phyloP scores from a whole-genome alignment of 1,284 basidiomycete species.

The Puccinia coronata region DNA sequence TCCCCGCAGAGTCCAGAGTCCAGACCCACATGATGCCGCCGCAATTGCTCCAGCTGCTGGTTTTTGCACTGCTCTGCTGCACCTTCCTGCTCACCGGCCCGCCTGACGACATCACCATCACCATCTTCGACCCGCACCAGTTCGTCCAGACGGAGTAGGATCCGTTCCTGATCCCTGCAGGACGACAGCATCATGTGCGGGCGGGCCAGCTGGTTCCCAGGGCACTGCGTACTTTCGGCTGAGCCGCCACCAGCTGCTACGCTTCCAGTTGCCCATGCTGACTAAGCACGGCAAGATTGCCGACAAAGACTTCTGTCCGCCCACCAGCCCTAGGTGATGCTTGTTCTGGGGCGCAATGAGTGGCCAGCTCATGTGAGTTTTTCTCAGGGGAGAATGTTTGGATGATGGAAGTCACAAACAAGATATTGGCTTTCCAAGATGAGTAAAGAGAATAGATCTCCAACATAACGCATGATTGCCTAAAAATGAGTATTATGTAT shows the following conservation, averaged over 20 bases:
- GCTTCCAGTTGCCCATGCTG: slow-evolving; percentile 6
- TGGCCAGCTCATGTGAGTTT: too few relatives aligned
- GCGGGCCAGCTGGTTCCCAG: background rate
- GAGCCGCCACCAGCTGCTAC: slow-evolving; percentile 17
- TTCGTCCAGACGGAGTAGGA: slow-evolving; percentile 5
- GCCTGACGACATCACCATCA: background rate
- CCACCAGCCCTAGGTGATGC: slow-evolving; percentile 31
- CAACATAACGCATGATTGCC: too few relatives aligned
- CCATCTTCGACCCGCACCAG: background rate
- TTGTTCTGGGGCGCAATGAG: too few relatives aligned
- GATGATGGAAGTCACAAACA: too few relatives aligned
- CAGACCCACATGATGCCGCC: slow-evolving; percentile 7
- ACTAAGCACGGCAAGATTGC: background rate
- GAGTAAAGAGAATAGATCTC: too few relatives aligned
- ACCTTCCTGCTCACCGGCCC: slow-evolving; percentile 11
- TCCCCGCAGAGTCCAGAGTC: too few relatives aligned
- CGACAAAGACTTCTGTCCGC: slow-evolving; percentile 46
- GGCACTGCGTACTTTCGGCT: background rate
- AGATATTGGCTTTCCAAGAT: too few relatives aligned
- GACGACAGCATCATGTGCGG: background rate
- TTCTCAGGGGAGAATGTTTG: too few relatives aligned
- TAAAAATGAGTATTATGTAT: too few relatives aligned
- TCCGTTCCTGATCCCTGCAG: background rate
- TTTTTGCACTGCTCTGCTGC: background rate
- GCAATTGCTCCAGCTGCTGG: slow-evolving; percentile 2